phyloP scores from a whole-genome alignment of 805 yeast genomes.

The Phaffomyces antillensis region DNA sequence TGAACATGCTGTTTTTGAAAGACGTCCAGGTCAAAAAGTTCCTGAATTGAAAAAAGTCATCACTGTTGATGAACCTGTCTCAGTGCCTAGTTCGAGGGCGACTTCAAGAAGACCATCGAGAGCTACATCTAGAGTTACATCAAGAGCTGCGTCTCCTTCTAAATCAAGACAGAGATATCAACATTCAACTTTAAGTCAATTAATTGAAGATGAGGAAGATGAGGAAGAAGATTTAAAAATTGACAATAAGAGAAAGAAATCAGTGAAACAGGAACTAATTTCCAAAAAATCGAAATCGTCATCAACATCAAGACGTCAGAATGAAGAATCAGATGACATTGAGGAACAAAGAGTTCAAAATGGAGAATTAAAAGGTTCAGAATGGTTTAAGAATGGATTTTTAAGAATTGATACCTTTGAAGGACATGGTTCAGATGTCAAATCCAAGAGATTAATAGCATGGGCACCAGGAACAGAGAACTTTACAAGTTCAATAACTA shows the following conservation, averaged over 20 bases:
- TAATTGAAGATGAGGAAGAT: constrained; percentile 17
- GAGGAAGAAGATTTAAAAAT: constrained; percentile 13
- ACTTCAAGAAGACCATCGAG: constrained; percentile 10
- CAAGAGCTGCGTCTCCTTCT: constrained; percentile 6
- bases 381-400: constrained; percentile 41
- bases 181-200: not conserved
- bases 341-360: constrained; percentile 22
- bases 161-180: constrained; percentile 1
- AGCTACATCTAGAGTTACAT: not conserved
- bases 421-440: constrained; percentile 41
- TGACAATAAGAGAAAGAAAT: not conserved
- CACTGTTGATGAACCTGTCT: constrained; percentile 26
- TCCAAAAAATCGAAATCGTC: too few species aligned
- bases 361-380: constrained; percentile 34
- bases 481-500: constrained; percentile 32
- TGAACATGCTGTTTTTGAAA: constrained; percentile 60
- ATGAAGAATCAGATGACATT: constrained; percentile 13
- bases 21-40: constrained; percentile 32
- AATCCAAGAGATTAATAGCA: constrained; percentile 45
- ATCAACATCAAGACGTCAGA: not conserved
- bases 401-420: constrained; percentile 43
- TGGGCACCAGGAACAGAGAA: constrained; percentile 55
- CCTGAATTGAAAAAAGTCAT: constrained; percentile 54
- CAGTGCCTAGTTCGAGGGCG: constrained; percentile 8
- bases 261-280: not conserved